Evolutionary conservation across 768 basidiomycete species (phyloP).

Genomic region (Auriculariales sp.): DNA sequence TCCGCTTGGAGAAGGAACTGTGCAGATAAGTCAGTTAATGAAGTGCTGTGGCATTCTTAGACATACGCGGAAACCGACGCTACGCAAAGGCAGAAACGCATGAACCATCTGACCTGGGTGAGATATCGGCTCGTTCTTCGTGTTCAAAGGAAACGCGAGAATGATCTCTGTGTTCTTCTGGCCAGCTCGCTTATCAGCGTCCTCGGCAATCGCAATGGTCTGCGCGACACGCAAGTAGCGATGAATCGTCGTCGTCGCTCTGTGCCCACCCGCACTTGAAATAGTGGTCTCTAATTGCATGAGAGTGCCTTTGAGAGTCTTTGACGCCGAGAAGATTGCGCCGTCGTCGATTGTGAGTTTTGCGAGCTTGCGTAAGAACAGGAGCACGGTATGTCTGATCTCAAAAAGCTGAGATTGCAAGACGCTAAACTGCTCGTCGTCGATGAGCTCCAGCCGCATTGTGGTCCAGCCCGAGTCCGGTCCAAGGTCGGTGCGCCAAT

Average conservation of each 20-base stretch:
- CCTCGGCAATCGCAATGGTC: constrained; percentile 3
- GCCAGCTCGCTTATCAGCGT: constrained; percentile 8
- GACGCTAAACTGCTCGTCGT: constrained; percentile 5
- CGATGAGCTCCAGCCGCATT: constrained; percentile 10
- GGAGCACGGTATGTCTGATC: constrained; percentile 11
- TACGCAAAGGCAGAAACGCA: constrained; percentile 13
- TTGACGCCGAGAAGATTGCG: not conserved
- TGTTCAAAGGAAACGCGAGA: constrained; percentile 13
- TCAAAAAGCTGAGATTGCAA: constrained; percentile 3
- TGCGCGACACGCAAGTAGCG: not conserved
- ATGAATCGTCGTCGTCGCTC: no score
- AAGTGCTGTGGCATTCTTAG: not conserved
- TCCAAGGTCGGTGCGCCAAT: not conserved
- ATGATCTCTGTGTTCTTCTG: constrained; percentile 11
- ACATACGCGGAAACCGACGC: constrained; percentile 13
- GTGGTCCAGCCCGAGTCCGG: constrained; percentile 11
- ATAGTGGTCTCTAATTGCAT: no score
- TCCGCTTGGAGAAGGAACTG: constrained; percentile 18
- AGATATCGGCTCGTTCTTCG: constrained; percentile 7
- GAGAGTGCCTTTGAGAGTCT: no score
- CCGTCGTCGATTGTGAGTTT: not conserved
- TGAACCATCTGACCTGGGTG: constrained; percentile 10
- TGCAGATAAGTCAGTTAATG: not conserved
- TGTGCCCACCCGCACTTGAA: no score
- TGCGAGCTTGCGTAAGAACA: constrained; percentile 9